Conservation (phyloP, 495 filamentous ascomycete genomes). For the Aspergillus olivimuriae region DNA sequence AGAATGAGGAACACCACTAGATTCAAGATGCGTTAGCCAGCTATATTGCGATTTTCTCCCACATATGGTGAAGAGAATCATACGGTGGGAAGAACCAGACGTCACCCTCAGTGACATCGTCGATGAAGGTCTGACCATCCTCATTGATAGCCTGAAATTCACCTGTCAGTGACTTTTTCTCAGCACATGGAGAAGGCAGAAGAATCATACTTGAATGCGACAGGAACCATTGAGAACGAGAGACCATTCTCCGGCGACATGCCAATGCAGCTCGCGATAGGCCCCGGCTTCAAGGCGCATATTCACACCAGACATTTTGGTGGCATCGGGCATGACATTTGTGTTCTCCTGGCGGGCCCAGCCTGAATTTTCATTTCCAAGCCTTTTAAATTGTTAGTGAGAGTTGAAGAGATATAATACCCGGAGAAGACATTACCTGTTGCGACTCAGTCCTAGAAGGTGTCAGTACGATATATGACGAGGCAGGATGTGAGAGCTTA, state of each 20-base stretch:
- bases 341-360: slow-evolving; percentile 67
- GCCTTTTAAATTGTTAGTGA: too few species aligned
- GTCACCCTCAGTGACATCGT: slow-evolving; percentile 61
- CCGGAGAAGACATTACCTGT: slow-evolving; percentile 29
- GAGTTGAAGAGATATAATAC: too few species aligned
- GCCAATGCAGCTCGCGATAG: slow-evolving; percentile 71
- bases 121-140: slow-evolving; percentile 56
- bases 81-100: slow-evolving; percentile 64
- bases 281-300: slow-evolving; percentile 64
- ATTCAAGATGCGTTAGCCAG: slow-evolving; percentile 2
- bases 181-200: too few species aligned
- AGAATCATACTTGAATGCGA: slow-evolving; percentile 34
- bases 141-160: slow-evolving; percentile 55
- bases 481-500: slow-evolving; percentile 6
- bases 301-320: slow-evolving; percentile 67
- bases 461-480: neutral
- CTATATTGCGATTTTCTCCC: neutral
- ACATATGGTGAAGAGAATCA: neutral
- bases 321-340: slow-evolving; percentile 56
- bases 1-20: slow-evolving; percentile 56
- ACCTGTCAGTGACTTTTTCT: too few species aligned
- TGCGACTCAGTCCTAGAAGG: slow-evolving; percentile 47
- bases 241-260: slow-evolving; percentile 62
- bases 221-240: slow-evolving; percentile 60
- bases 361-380: slow-evolving; percentile 52